phyloP scores from a whole-genome alignment of 768 basidiomycete genomes.

The Leucocoprinus birnbaumii region DNA sequence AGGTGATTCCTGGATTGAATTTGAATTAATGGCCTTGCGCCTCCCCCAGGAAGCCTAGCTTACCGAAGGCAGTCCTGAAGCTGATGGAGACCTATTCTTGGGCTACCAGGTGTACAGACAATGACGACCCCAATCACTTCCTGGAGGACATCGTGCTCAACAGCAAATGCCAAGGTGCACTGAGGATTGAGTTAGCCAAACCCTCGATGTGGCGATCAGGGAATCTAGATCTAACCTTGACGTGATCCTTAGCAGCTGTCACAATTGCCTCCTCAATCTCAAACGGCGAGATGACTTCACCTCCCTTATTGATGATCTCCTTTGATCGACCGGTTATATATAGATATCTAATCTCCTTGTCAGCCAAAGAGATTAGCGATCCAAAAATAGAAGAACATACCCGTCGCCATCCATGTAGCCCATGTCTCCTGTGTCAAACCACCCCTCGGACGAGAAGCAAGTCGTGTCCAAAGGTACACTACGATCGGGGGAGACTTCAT shows the following conservation, averaged over 20 bases:
- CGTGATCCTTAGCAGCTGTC: constrained; percentile 34
- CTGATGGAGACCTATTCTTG: constrained; percentile 37
- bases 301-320: constrained; percentile 59
- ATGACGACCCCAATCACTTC: constrained; percentile 44
- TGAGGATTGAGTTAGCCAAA: constrained; percentile 12
- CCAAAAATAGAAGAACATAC: constrained; percentile 18
- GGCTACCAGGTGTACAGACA: constrained; percentile 29
- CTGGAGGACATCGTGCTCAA: constrained; percentile 45
- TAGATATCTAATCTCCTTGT: constrained; percentile 27
- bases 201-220: background rate
- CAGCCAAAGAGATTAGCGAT: background rate
- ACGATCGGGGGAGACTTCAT: constrained; percentile 42
- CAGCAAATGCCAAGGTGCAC: constrained; percentile 39
- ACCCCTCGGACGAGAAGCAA: constrained; percentile 45
- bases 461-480: constrained; percentile 41
- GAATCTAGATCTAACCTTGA: constrained; percentile 27
- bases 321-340: constrained; percentile 57
- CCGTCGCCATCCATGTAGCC: constrained; percentile 47
- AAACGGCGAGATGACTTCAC: constrained; percentile 59
- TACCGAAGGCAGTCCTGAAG: constrained; percentile 40
- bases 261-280: constrained; percentile 58
- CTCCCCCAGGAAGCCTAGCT: constrained; percentile 3
- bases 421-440: constrained; percentile 51
- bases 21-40: background rate
- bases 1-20: constrained; percentile 32